Percentiles rank a stretch among this genome's conserved stretches.
phyloP scores from a whole-genome alignment of 2,329 filamentous ascomycete species.

The Phialophora chinensis region DNA sequence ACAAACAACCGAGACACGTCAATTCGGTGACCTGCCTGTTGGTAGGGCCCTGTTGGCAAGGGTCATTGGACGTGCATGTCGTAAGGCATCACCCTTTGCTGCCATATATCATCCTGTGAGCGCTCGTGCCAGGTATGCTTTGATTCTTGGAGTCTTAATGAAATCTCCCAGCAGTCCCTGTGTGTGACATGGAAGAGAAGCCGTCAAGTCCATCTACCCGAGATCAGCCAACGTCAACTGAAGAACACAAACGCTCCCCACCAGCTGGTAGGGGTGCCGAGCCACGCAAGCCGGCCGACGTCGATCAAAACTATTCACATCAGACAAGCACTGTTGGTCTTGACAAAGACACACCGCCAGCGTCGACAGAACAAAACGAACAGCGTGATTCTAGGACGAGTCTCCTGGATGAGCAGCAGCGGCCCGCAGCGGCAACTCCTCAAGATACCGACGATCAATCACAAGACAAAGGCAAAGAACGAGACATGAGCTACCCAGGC shows the following conservation, averaged over 20 bases:
- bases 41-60: conserved; percentile 4
- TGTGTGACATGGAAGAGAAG: conserved; percentile 27
- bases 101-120: conserved; percentile 15
- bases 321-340: conserved; percentile 11
- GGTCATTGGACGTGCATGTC: conserved; percentile 10
- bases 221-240: conserved; percentile 18
- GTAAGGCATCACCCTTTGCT: conserved; percentile 15
- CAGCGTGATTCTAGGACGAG: not conserved
- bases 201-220: conserved; percentile 14
- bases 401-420: conserved; percentile 8
- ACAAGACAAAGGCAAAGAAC: conserved; percentile 30
- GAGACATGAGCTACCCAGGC: conserved; percentile 27
- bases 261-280: conserved; percentile 9
- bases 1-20: conserved; percentile 14
- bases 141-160: conserved; percentile 6
- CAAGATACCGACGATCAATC: conserved; percentile 6
- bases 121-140: conserved; percentile 1
- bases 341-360: not conserved
- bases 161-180: conserved; percentile 7
- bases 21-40: conserved; percentile 3
- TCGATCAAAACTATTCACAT: not conserved
- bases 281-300: not conserved
- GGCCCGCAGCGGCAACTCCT: conserved; percentile 14
- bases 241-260: conserved; percentile 16
- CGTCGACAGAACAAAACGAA: conserved; percentile 8